Evolutionary conservation across 2,329 filamentous ascomycete genomes (phyloP).

Genomic region (Xylariales sp.): DNA sequence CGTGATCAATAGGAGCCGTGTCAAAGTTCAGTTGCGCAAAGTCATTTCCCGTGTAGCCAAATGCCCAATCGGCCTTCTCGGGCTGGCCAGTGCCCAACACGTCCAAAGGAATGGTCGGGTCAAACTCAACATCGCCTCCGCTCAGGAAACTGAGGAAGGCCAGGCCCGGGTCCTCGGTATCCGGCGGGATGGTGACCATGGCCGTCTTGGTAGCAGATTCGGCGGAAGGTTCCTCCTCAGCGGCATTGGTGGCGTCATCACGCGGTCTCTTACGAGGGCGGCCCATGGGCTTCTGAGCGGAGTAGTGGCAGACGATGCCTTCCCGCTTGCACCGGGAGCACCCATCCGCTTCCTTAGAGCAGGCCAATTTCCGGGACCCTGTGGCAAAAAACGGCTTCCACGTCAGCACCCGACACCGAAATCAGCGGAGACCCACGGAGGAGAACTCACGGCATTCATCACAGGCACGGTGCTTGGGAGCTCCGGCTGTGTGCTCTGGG

Average conservation of each 20-base stretch:
- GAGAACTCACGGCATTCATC: constrained; percentile 58
- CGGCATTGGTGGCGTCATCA: constrained; percentile 18
- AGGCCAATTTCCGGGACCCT: constrained; percentile 62
- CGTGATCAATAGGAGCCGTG: constrained; percentile 11
- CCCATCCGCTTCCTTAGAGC: constrained; percentile 56
- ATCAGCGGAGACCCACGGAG: constrained; percentile 4
- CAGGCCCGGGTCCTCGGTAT: constrained; percentile 20
- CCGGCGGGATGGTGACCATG: constrained; percentile 20
- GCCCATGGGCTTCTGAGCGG: constrained; percentile 62
- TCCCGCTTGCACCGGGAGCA: constrained; percentile 57
- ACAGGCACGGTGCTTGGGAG: constrained; percentile 55
- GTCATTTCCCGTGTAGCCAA: constrained; percentile 15
- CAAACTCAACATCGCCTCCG: constrained; percentile 13
- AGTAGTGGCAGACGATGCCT: constrained; percentile 55
- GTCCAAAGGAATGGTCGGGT: constrained; percentile 3
- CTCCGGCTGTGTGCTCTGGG: constrained; percentile 8
- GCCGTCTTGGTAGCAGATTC: constrained; percentile 15
- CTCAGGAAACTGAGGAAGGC: constrained; percentile 21
- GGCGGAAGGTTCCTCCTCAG: neutral
- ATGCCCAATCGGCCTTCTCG: constrained; percentile 11
- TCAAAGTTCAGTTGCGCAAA: constrained; percentile 22
- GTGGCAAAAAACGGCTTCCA: neutral
- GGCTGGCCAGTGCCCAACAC: constrained; percentile 1
- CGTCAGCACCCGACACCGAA: constrained; percentile 2
- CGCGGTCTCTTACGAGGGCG: constrained; percentile 54